Evolutionary conservation across 1,284 basidiomycete species (phyloP), one percentile per base, ranked within the genome.

Genomic region (Coniferiporia sulphurascens): DNA sequence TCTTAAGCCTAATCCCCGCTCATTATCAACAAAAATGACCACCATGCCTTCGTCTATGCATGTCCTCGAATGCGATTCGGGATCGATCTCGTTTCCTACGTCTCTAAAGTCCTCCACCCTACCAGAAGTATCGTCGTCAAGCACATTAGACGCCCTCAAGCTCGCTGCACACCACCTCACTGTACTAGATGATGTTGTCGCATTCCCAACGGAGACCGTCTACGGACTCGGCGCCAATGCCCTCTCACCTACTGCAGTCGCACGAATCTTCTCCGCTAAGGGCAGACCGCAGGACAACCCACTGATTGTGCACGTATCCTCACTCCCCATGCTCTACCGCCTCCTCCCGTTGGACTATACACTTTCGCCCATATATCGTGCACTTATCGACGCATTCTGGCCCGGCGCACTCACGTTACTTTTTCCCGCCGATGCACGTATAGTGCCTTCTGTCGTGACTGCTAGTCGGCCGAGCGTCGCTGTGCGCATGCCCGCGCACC

Each of bases 161-260:
- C 65, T 66, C 22, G 86, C 86, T 3, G 71, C 80, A 6, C 72
- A 74, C 57, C 75, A 79, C 62, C 77, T 88, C 34, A 66, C 72
- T 49, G 63, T 74, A 50, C 70, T 74, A 41, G 65, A 71, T 32
- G 73, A 78, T 61, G 76, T 79, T 13, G 92, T 99, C 45, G 95
- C 89, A 0, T 94, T 99, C 68, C 96, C 97, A 0, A 98, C 97
- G 34, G 97, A 99, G 74, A 99, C 97, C 0, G 97, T 99, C 21
- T 99, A 99, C 71, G 97, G 97, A 1, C 84, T 99, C 3, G 97
- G 93, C 21, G 97, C 93, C 0, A 78, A 89, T 43, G 95, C 95
- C 0, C 76, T 95, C 44, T 76, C 86, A 60, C 67, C 83, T 0
- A 68, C 74, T 17, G 94, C 95, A 7, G 81, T 85, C 3, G 71